phyloP scores from a whole-genome alignment of 257 asterid species.

The Penstemon barbatus region DNA sequence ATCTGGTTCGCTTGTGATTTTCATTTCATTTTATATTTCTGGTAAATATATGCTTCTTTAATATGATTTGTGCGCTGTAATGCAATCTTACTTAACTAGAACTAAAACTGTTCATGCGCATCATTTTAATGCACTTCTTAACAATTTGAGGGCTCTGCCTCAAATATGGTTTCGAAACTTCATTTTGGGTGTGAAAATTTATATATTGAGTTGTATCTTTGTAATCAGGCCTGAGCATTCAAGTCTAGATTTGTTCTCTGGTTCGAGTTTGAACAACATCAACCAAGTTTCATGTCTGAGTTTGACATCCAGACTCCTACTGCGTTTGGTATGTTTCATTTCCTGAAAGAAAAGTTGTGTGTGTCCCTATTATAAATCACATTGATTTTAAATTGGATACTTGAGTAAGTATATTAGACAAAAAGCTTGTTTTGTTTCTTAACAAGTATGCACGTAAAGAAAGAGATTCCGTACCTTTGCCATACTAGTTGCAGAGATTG shows the following conservation, averaged over 20 bases:
- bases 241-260: slow-evolving; percentile 28
- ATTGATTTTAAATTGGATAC: neutral
- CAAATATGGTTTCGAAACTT: neutral
- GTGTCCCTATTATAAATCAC: neutral
- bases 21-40: neutral
- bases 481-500: neutral
- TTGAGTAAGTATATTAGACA: neutral
- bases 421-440: neutral
- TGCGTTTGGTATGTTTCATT: slow-evolving; percentile 45
- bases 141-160: neutral
- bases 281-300: slow-evolving; percentile 65
- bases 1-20: neutral
- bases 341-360: neutral
- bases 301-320: slow-evolving; percentile 57
- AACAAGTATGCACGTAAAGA: neutral
- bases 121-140: neutral
- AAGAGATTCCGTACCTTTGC: neutral
- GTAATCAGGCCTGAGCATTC: slow-evolving; percentile 42
- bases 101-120: neutral
- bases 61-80: neutral
- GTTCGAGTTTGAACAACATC: slow-evolving; percentile 27
- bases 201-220: slow-evolving; percentile 6
- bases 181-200: neutral
- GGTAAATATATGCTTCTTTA: neutral
- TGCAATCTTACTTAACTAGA: neutral